These are phyloP conservation scores for Clarireedia sp. DNA, from an alignment of 2,329 filamentous ascomycete genomes.

Conservation along the genomic window DNA sequence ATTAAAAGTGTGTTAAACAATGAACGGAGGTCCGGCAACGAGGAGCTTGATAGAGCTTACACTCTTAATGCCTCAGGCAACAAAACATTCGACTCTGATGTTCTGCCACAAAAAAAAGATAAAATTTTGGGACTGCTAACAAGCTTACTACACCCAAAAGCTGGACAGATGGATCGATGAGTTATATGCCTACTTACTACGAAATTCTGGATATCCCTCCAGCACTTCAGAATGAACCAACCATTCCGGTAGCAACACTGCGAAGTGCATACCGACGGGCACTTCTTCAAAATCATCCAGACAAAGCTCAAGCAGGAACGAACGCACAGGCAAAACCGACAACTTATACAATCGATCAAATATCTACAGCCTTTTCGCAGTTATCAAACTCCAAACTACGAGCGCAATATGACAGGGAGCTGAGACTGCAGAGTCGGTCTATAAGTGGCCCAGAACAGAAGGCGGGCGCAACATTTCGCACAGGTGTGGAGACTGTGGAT, in stretches of 20 bases:
- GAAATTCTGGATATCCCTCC: constrained; percentile 50
- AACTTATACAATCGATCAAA: constrained; percentile 53
- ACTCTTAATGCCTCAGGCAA: constrained; percentile 1
- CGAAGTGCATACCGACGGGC: constrained; percentile 58
- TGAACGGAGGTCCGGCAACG: too few species aligned
- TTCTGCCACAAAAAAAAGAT: neutral
- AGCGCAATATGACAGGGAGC: constrained; percentile 45
- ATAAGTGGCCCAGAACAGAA: constrained; percentile 16
- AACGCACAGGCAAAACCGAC: constrained; percentile 9
- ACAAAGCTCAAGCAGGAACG: constrained; percentile 19
- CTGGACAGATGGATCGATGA: constrained; percentile 47
- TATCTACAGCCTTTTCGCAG: constrained; percentile 49
- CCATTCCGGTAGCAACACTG: constrained; percentile 40
- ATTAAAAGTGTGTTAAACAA: too few species aligned
- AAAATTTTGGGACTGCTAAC: neutral
- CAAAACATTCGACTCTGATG: neutral
- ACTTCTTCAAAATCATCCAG: constrained; percentile 56
- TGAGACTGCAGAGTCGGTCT: constrained; percentile 29
- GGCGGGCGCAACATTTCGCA: constrained; percentile 37
- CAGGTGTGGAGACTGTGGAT: constrained; percentile 56
- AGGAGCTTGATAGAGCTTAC: constrained; percentile 63
- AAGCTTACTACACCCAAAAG: constrained; percentile 38
- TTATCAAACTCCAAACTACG: constrained; percentile 45
- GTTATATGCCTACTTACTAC: constrained; percentile 44
- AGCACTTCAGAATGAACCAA: constrained; percentile 37